Evolutionary conservation across 2,329 filamentous ascomycete genomes (phyloP).

Genomic region (Sclerotinia minor): DNA sequence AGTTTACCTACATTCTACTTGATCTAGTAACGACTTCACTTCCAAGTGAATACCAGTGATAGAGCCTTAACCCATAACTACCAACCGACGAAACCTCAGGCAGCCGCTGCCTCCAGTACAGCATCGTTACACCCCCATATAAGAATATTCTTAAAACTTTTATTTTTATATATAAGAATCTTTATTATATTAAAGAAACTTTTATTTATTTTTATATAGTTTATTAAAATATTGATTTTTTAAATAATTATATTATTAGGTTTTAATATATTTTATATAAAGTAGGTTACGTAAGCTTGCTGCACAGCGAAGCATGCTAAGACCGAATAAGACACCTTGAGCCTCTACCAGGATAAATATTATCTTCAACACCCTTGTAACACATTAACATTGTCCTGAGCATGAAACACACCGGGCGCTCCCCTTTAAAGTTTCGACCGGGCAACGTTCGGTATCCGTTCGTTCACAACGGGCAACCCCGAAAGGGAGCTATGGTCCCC

Average conservation of each 20-base stretch:
- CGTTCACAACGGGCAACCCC: background rate
- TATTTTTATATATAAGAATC: no score
- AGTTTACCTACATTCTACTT: no score
- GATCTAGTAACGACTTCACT: no score
- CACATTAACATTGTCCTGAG: slow-evolving; percentile 2
- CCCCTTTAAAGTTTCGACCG: slow-evolving; percentile 4
- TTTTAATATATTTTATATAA: slow-evolving; percentile 11
- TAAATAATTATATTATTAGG: slow-evolving; percentile 7
- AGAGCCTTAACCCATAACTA: no score
- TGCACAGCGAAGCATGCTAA: slow-evolving; percentile 7
- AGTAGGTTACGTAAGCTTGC: slow-evolving; percentile 8
- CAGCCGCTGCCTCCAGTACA: no score
- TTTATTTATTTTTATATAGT: no score
- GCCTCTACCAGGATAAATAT: background rate
- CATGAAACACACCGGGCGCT: slow-evolving; percentile 7
- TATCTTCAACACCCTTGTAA: slow-evolving; percentile 1
- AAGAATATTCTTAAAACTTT: no score
- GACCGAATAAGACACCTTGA: slow-evolving; percentile 6
- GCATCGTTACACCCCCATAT: no score
- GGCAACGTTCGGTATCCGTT: slow-evolving; percentile 1
- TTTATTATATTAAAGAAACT: no score
- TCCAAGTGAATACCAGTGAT: no score
- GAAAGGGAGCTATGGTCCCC: slow-evolving; percentile 8
- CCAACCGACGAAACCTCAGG: no score
- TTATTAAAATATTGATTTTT: no score